Conservation (phyloP, 2,329 filamentous ascomycete species). For the Paracorniculantispora psalliotae region DNA sequence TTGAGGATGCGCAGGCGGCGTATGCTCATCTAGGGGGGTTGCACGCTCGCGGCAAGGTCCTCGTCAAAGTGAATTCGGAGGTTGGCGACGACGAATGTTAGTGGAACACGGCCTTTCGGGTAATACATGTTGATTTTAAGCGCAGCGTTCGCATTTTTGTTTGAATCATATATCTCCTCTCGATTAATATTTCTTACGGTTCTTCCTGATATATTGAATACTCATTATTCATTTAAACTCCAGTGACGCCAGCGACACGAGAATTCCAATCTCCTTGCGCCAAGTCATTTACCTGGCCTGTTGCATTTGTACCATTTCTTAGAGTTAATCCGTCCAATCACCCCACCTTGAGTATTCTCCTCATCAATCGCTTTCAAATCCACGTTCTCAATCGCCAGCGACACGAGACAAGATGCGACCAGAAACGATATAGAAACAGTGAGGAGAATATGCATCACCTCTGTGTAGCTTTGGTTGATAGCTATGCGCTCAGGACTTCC, state of each 20-base stretch:
- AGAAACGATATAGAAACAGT: slow-evolving; percentile 32
- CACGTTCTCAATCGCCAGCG: slow-evolving; percentile 5
- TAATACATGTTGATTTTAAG: not conserved
- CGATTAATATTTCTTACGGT: too few species aligned
- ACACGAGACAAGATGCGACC: not conserved
- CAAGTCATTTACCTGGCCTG: not conserved
- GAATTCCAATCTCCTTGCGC: too few species aligned
- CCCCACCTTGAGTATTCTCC: not conserved
- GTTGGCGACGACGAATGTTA: slow-evolving; percentile 22
- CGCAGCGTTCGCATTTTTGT: not conserved
- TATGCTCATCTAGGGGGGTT: slow-evolving; percentile 30
- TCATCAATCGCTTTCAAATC: not conserved
- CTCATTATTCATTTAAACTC: too few species aligned
- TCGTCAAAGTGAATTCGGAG: slow-evolving; percentile 28
- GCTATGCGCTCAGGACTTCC: slow-evolving; percentile 21
- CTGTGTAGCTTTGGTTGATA: slow-evolving; percentile 22
- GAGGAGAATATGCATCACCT: slow-evolving; percentile 21
- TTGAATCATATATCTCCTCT: not conserved
- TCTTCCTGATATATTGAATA: too few species aligned
- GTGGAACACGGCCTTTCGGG: not conserved
- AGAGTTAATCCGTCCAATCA: not conserved
- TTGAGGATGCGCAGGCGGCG: slow-evolving; percentile 32
- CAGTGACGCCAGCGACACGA: too few species aligned
- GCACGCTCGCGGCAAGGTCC: slow-evolving; percentile 34
- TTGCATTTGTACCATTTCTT: not conserved